Conservation (phyloP, 1,139 yeast genomes). For the Torulaspora pretoriensis region DNA sequence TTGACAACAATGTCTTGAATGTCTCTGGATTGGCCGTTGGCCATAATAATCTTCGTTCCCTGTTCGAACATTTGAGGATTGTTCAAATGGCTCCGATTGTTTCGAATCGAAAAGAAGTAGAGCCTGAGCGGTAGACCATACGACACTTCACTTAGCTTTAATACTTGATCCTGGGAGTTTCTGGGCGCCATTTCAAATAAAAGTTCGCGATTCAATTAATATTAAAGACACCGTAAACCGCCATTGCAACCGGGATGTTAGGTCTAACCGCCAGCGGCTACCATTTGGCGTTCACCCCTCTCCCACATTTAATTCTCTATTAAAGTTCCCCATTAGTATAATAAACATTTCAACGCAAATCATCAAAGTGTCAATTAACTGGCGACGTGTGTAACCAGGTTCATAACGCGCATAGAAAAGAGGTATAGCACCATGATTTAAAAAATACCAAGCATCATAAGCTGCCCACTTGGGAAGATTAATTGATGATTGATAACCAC, state of each 20-base stretch:
- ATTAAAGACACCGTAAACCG: background rate
- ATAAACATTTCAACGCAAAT: background rate
- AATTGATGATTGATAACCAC: background rate
- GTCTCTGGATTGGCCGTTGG: slow-evolving; percentile 38
- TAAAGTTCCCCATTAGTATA: slow-evolving; percentile 6
- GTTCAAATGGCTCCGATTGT: background rate
- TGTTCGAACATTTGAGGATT: slow-evolving; percentile 24
- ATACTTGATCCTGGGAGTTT: background rate
- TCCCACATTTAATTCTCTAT: background rate
- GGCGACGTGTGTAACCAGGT: background rate
- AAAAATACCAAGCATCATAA: background rate
- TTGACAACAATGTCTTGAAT: slow-evolving; percentile 39
- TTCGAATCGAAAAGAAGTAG: background rate
- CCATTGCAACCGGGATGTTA: slow-evolving; percentile 2
- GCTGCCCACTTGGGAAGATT: slow-evolving; percentile 3
- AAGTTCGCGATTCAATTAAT: background rate
- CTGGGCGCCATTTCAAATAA: background rate
- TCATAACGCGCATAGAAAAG: background rate
- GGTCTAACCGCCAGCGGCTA: slow-evolving; percentile 5
- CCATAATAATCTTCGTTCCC: slow-evolving; percentile 42
- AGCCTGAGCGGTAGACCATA: background rate
- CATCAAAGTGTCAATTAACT: background rate
- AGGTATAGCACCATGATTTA: background rate
- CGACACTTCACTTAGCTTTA: background rate
- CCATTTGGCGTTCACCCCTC: slow-evolving; percentile 7